These are phyloP conservation scores for Brassica hybrid DNA, from an alignment of 441 rosid genomes.

Conservation along the genomic window DNA sequence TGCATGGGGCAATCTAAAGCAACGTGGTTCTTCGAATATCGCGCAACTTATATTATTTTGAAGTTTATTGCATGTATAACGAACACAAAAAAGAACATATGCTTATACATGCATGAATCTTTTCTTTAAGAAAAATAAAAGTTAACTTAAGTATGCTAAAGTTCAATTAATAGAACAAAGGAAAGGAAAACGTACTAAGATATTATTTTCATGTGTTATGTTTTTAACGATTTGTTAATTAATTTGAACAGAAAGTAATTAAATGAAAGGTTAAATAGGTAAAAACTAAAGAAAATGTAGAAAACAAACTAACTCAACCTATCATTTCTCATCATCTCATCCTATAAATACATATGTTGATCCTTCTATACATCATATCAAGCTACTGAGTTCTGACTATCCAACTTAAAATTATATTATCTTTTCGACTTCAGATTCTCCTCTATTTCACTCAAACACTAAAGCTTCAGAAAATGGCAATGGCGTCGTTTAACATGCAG, in stretches of 20 bases:
- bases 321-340: conserved; percentile 17
- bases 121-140: not conserved
- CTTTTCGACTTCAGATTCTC: not conserved
- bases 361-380: conserved; percentile 10
- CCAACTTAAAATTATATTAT: not conserved
- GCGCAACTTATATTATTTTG: conserved; percentile 34
- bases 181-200: not conserved
- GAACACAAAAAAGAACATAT: too few relatives aligned
- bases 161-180: not conserved
- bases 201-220: conserved; percentile 1
- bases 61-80: not conserved
- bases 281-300: not conserved
- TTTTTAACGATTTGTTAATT: conserved; percentile 12
- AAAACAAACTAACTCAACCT: conserved; percentile 34
- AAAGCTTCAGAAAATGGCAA: conserved; percentile 47
- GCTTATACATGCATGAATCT: not conserved
- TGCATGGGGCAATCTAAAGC: conserved; percentile 17
- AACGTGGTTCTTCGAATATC: conserved; percentile 36
- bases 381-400: conserved; percentile 16
- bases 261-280: conserved; percentile 3
- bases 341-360: conserved; percentile 35
- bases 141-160: not conserved
- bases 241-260: not conserved
- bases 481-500: conserved; percentile 44
- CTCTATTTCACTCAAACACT: not conserved